Evolutionary conservation across 306 rosid species (phyloP).

Genomic region (Benincasa hispida): DNA sequence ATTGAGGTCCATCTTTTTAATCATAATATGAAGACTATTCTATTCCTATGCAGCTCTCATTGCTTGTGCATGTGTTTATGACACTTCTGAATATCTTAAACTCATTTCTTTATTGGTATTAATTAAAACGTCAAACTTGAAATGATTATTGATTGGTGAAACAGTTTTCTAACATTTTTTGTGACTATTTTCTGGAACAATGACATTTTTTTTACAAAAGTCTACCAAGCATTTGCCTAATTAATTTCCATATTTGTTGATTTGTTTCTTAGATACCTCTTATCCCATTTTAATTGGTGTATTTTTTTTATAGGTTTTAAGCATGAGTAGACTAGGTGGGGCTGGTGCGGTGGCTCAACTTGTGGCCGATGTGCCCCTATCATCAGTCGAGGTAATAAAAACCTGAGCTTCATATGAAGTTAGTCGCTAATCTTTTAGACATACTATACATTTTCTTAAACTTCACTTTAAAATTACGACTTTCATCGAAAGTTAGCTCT

Average conservation of each 20-base stretch:
- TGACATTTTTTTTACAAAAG: neutral
- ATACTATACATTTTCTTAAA: neutral
- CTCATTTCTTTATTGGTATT: neutral
- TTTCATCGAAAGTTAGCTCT: neutral
- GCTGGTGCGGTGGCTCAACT: slow-evolving; percentile 98
- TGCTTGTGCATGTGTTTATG: neutral
- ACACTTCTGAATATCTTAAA: neutral
- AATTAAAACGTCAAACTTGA: neutral
- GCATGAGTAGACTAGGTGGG: slow-evolving; percentile 97
- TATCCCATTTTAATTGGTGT: neutral
- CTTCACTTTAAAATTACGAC: neutral
- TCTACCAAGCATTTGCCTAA: neutral
- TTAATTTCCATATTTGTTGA: neutral
- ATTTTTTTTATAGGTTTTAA: slow-evolving; percentile 41
- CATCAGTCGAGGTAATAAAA: slow-evolving; percentile 40
- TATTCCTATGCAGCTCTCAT: neutral
- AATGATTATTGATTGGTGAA: neutral
- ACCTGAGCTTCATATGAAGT: neutral
- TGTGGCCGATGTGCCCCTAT: slow-evolving; percentile 83
- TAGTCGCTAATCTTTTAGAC: neutral
- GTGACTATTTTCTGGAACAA: neutral
- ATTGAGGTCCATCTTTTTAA: too few relatives aligned
- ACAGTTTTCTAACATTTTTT: neutral
- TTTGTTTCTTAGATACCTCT: neutral
- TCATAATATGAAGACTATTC: neutral